phyloP scores from a whole-genome alignment of 1,139 yeast genomes.

The Candida sanyaensis region DNA sequence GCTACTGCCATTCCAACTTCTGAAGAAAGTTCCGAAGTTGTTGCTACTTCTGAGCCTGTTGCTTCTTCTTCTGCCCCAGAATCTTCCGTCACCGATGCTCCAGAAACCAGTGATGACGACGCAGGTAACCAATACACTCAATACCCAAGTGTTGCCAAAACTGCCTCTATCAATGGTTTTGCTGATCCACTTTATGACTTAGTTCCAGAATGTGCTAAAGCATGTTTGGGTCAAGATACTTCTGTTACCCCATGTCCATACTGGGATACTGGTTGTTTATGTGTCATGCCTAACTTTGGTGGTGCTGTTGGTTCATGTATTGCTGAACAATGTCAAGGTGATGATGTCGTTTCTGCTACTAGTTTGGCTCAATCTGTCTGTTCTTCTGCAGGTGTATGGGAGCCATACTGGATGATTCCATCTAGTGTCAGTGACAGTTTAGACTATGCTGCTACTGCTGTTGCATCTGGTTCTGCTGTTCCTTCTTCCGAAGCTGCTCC shows the following conservation, averaged over 20 bases:
- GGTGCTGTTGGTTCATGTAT: conserved; percentile 31
- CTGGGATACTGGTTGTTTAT: conserved; percentile 41
- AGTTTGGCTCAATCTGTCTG: conserved; percentile 43
- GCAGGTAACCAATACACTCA: conserved; percentile 19
- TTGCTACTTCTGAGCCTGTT: not conserved
- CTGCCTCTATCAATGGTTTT: conserved; percentile 38
- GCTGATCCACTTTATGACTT: conserved; percentile 32
- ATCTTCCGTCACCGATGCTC: conserved; percentile 8
- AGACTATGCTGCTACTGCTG: conserved; percentile 29
- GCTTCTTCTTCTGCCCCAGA: conserved; percentile 2
- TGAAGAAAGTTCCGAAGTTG: not conserved
- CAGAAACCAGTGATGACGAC: conserved; percentile 4
- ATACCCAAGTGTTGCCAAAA: conserved; percentile 34
- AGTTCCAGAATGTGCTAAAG: conserved; percentile 27
- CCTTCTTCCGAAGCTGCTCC: not conserved
- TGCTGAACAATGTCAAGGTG: conserved; percentile 31
- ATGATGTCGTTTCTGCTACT: conserved; percentile 39
- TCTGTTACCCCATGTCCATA: conserved; percentile 34
- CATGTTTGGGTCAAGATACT: conserved; percentile 26
- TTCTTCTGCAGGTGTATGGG: conserved; percentile 42
- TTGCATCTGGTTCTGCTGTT: not conserved
- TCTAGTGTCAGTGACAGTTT: conserved; percentile 35
- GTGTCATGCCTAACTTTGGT: conserved; percentile 34
- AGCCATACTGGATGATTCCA: conserved; percentile 40
- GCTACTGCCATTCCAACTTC: conserved; percentile 17